Conservation (phyloP, 1,284 basidiomycete genomes). For the Heterobasidion annosum region DNA sequence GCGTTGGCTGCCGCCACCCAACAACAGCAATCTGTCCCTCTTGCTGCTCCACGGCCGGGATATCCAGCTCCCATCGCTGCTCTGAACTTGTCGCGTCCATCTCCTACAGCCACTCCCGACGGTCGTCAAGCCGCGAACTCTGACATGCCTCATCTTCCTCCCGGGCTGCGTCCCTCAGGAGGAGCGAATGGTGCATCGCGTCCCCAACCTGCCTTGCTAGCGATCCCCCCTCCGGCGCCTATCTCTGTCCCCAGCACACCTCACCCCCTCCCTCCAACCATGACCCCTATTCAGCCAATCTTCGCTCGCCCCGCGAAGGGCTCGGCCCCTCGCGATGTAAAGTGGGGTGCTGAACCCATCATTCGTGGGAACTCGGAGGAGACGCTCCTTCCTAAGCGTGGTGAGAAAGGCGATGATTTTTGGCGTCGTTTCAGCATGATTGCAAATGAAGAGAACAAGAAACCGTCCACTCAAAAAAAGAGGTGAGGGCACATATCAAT, state of each 20-base stretch:
- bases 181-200: conserved; percentile 8
- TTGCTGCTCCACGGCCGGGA: conserved; percentile 44
- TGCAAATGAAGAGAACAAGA: conserved; percentile 51
- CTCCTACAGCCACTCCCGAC: conserved; percentile 54
- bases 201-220: conserved; percentile 12
- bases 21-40: conserved; percentile 28
- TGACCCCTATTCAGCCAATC: conserved; percentile 68
- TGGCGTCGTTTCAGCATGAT: conserved; percentile 81
- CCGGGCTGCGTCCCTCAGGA: conserved; percentile 21
- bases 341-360: conserved; percentile 45
- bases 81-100: conserved; percentile 52
- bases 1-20: conserved; percentile 26
- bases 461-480: conserved; percentile 32
- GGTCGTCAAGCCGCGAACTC: conserved; percentile 37
- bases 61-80: conserved; percentile 37
- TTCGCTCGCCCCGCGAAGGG: conserved; percentile 58
- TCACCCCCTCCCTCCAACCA: conserved; percentile 65
- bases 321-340: conserved; percentile 31
- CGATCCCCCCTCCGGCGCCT: conserved; percentile 16
- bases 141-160: conserved; percentile 29
- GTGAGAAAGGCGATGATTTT: conserved; percentile 71
- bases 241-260: conserved; percentile 36
- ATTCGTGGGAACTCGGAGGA: conserved; percentile 64
- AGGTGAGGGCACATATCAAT: conserved; percentile 28
- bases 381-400: conserved; percentile 50